Evolutionary conservation across 768 basidiomycete genomes (phyloP), one percentile per base, ranked within the genome.

Genomic region (Rhodotorula diobovata): DNA sequence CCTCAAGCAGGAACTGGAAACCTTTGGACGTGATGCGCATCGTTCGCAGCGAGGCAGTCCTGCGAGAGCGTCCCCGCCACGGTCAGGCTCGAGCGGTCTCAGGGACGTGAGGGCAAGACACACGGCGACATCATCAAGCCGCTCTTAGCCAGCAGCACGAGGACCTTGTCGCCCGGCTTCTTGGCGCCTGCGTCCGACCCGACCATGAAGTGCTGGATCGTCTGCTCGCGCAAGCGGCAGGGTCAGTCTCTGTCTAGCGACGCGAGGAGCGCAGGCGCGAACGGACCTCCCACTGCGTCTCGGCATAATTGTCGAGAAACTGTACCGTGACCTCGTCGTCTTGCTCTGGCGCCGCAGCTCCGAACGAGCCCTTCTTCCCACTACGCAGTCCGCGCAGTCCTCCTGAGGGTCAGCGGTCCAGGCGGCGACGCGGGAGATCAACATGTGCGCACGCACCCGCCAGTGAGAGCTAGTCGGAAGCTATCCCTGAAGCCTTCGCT

Each of bases 161-260:
- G 83, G 23, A 98, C 93, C 30, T 88, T 90, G 71, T 87, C 86
- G 1, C 90, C 90, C 12, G 93, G 92, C 78, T 86, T 87, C 15
- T 87, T 86, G 48, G 85, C 82, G 55, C 78, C 90, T 86, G n/a
- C 39, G 86, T 87, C 21, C 88, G 90, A 43, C 90, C 95, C 16
- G 91, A 99, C 96, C 93, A 99, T 96, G 79, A 91, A 98, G 81
- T 97, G 93, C 55, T 98, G 84, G 77, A 98, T 95, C 0, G 92
- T 93, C 93, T 98, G 71, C 35, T 41, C 23, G 25, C 6, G 34
- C 1, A 30, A 18, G 41, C n/a, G 11, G 32, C 6, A 23, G 48
- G 18, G 37, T 25, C 23, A 54, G 51, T 4, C 11, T 0, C 32
- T 21, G 28, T 20, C 48, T 37, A 12, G 10, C 32, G 20, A 9